Evolutionary conservation across 1,284 basidiomycete genomes (phyloP), one percentile per base, ranked within the genome.

Genomic region (Ceratobasidium theobromae): DNA sequence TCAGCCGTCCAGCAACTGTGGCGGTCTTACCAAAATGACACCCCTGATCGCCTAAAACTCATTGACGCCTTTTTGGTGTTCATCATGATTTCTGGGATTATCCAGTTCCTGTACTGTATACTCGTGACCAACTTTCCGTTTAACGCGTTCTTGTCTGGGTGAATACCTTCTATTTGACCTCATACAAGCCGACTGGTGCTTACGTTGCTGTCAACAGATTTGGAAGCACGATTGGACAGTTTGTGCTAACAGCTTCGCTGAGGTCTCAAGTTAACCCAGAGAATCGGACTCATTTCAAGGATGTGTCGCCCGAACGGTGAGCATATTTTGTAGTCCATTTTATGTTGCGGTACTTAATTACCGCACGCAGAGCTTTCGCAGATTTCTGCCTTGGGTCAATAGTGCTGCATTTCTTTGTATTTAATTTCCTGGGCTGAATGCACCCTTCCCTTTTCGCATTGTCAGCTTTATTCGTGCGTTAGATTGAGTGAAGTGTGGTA

Each of bases 121-220:
- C 81, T 94, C 70, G 82, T 99, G 70, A 94, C 95, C 66, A 91
- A 89, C 79, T 99, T 89, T 77, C 96, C 96, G 14, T 98, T 97
- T 83, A 98, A 98, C 73, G 93, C 95, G 35, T 99, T 98, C 79
- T 78, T 98, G 68, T 89, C 94, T 72, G 94, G 95, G 95, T 98
- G 18, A 38, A 69, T 52, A 32, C 8, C 40, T 35, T 45, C 4
- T 21, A 28, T 12, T 6, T 67, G 43, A 4, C 27, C 5, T 38
- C 16, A 33, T 21, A 33, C 32, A 45, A 18, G 52, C 40, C 32
- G 35, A 38, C 35, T 27, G 30, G 35, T 6, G 16, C 35, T 25
- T 41, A 65, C 30, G 18, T 35, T 57, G 28, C 18, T 52, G 21
- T n/a, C 27, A 25, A 16, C 72, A 98, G 96, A 33, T 99, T 99